A percentile compares a stretch with the other conserved stretches of the same genome.
Evolutionary conservation across 2,329 filamentous ascomycete species (phyloP).

Genomic region (Epichloe aotearoae): DNA sequence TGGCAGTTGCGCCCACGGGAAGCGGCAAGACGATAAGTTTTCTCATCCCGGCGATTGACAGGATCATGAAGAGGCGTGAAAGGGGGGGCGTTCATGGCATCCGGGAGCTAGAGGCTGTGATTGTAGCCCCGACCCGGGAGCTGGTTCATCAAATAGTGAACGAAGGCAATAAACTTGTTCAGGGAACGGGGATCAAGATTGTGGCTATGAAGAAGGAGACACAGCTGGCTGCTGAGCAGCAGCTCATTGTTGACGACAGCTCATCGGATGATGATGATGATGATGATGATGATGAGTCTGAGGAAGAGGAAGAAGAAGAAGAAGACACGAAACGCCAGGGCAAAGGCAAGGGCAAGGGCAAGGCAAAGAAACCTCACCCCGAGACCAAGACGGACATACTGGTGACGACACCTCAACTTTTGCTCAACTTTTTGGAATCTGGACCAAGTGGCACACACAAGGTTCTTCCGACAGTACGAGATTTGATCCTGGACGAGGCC

Average conservation of each 20-base stretch:
- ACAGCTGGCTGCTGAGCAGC: slow-evolving; percentile 41
- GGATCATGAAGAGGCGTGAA: slow-evolving; percentile 47
- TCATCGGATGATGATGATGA: slow-evolving; percentile 18
- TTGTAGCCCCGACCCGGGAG: slow-evolving; percentile 68
- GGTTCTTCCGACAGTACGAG: slow-evolving; percentile 53
- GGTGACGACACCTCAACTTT: slow-evolving; percentile 38
- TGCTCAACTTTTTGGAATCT: slow-evolving; percentile 58
- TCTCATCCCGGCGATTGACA: slow-evolving; percentile 72
- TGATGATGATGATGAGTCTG: background rate
- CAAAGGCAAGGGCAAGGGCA: slow-evolving; percentile 18
- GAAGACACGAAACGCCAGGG: slow-evolving; percentile 21
- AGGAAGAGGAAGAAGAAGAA: slow-evolving; percentile 26
- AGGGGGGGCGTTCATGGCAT: slow-evolving; percentile 26
- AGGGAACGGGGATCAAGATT: slow-evolving; percentile 65
- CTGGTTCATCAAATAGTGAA: slow-evolving; percentile 68
- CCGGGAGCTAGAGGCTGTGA: slow-evolving; percentile 49
- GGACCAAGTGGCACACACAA: slow-evolving; percentile 30
- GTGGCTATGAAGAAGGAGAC: slow-evolving; percentile 79
- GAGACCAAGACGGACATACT: slow-evolving; percentile 24
- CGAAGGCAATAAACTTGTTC: slow-evolving; percentile 70
- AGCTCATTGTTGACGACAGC: slow-evolving; percentile 24
- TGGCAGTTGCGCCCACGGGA: slow-evolving; percentile 86
- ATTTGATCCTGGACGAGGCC: slow-evolving; percentile 80
- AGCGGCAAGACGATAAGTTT: slow-evolving; percentile 96
- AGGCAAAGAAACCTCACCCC: slow-evolving; percentile 12